Base-by-base conservation (phyloP, 129 eudicot genomes). In the Heracleum sosnowskyi region DNA sequence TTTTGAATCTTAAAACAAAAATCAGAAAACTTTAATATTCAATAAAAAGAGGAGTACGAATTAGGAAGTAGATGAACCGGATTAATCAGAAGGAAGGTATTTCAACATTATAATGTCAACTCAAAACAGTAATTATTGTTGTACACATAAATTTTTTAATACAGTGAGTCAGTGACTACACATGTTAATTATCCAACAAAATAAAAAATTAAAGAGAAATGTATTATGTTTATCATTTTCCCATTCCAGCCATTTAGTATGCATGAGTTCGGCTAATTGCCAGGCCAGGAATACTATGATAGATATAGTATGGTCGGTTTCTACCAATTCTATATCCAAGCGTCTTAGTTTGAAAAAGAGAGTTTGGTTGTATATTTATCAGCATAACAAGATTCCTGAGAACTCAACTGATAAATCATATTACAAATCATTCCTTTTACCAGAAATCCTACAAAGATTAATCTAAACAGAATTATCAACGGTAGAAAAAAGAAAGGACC, bases 401-500 rank as follows among this genome's bases (percentile, higher is more conserved):
- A n/a, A 24, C 26, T 73, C 35, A 26, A 7, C 55, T 60, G 18
- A 77, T 22, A 2, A 11, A 29, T 37, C 46, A 49, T n/a, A 28
- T 60, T 10, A 24, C 17, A 60, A 46, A 40, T 37, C 36, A 44
- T 15, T 45, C 24, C 12, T 26, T 24, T 69, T 26, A 72, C 35
- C 74, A 69, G 74, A 26, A 69, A 7, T 69, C 44, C 45, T 69
- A 69, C 44, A 2, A 34, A 69, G 4, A 69, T 69, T 36, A 8
- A 17, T 2, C 18, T 20, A 36, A 0, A 20, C 5, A 36, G 11
- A 20, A 69, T 34, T 3, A 15, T 33, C 33, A 33, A 26, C 7
- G 11, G 17, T 13, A 80, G 60, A 85, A 55, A 75, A 79, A 47
- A 73, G 31, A 60, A 39, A 24, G 11, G 26, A 20, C 7, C 62